These are phyloP conservation scores for Stygiomarasmius scandens DNA, from an alignment of 1,284 basidiomycete species.

Conservation along the genomic window DNA sequence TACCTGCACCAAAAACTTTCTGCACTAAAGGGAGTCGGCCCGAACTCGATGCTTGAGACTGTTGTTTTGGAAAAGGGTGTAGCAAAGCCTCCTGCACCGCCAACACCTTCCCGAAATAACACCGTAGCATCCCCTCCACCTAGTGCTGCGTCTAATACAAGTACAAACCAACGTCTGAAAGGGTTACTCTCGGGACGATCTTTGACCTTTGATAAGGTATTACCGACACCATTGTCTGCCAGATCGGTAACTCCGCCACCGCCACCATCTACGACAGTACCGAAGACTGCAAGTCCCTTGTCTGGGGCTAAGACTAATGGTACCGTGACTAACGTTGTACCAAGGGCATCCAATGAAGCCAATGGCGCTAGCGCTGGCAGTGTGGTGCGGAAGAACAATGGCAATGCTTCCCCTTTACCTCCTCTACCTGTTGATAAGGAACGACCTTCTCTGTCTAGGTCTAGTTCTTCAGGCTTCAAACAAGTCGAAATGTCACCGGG, in stretches of 20 bases:
- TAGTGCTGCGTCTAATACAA: slow-evolving; percentile 10
- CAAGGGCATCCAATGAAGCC: not conserved
- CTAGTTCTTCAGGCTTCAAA: slow-evolving; percentile 14
- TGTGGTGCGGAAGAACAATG: not conserved
- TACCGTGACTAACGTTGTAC: not conserved
- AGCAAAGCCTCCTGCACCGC: slow-evolving; percentile 31
- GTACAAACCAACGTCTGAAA: slow-evolving; percentile 45
- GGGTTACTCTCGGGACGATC: slow-evolving; percentile 42
- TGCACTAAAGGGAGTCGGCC: slow-evolving; percentile 68
- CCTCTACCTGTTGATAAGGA: slow-evolving; percentile 14
- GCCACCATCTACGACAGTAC: slow-evolving; percentile 1
- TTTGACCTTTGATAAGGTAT: slow-evolving; percentile 38
- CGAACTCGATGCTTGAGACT: slow-evolving; percentile 78
- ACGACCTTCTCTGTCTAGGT: slow-evolving; percentile 5
- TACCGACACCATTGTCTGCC: slow-evolving; percentile 28
- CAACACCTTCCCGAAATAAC: slow-evolving; percentile 35
- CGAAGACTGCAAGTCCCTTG: not conserved
- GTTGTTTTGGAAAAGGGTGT: slow-evolving; percentile 76
- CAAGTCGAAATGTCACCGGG: slow-evolving; percentile 13
- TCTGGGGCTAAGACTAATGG: not conserved
- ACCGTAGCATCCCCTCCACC: slow-evolving; percentile 24
- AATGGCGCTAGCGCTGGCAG: not conserved
- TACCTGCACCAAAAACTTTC: slow-evolving; percentile 76
- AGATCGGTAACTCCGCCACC: slow-evolving; percentile 9
- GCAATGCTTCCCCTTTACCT: slow-evolving; percentile 13